phyloP scores from a whole-genome alignment of 345 rosid genomes.

The Corchorus olitorius region DNA sequence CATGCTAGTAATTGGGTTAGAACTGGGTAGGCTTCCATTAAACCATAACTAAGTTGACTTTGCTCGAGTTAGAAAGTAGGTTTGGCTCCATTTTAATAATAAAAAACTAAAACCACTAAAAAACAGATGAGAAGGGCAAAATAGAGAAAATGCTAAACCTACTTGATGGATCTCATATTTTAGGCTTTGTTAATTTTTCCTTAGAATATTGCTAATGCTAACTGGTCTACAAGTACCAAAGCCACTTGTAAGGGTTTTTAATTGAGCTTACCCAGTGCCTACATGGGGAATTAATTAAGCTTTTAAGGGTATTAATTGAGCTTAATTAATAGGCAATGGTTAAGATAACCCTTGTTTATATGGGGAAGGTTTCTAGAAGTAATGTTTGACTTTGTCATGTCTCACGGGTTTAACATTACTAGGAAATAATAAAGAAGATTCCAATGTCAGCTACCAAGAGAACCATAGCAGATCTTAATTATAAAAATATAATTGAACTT shows the following conservation, averaged over 20 bases:
- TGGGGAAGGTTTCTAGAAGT: not conserved
- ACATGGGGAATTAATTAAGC: no score
- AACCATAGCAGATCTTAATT: not conserved
- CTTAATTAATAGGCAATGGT: no score
- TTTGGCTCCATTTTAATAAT: not conserved
- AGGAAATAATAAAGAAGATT: not conserved
- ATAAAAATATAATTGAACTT: not conserved
- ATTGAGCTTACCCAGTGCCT: no score
- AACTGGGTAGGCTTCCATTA: not conserved
- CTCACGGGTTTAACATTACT: not conserved
- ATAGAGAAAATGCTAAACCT: slow-evolving; percentile 3
- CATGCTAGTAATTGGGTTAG: not conserved
- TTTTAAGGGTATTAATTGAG: no score
- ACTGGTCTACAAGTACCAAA: no score
- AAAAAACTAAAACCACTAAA: not conserved
- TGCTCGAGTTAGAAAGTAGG: not conserved
- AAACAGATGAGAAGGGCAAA: not conserved
- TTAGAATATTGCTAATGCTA: no score
- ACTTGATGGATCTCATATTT: not conserved
- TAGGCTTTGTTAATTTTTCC: not conserved
- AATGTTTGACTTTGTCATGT: not conserved
- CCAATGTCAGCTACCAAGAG: not conserved
- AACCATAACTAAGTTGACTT: not conserved
- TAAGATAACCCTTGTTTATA: not conserved
- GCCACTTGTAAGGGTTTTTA: no score